Evolutionary conservation across 257 asterid genomes (phyloP), one percentile per base, ranked within the genome.

Genomic region (Leptodermis oblonga): DNA sequence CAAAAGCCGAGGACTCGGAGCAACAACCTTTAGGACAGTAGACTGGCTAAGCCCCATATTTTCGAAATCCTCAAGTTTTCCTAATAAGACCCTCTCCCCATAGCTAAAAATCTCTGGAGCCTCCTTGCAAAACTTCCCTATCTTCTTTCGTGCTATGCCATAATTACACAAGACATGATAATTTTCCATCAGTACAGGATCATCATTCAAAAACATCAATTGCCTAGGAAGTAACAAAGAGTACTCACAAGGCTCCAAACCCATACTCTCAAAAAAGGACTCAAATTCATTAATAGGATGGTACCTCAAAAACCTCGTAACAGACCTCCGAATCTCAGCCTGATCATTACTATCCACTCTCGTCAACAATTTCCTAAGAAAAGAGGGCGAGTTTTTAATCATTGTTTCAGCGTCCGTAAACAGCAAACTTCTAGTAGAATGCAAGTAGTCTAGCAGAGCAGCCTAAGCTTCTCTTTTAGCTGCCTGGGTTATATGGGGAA

Each of bases 231-330:
- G 90, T 69, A 82, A 78, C n/a, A 63, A 53, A 62, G 65, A 30
- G 56, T 69, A 86, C 65, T 87, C 92, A n/a, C 70, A 69, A 55
- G 80, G 91, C 65, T 77, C 79, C 76, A 90, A 62, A 17, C 97
- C 97, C 69, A 88, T 80, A 76, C 95, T 90, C 84, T 90, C 97
- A 37, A 90, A 86, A 70, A 90, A 85, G 14, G 93, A 95, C 78
- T 90, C 95, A n/a, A 88, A 90, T 74, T 90, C 97, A 79, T 90
- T 88, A 65, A 90, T 84, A 9, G 97, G 97, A 82, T 90, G 89
- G 83, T 86, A 90, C 77, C 95, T 79, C 74, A 90, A 79, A 68
- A 84, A 88, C 65, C 91, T 80, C 0, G 89, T 58, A 20, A 88
- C 13, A 5, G 90, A 74, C 43, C 72, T 76, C 64, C 79, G 78